Conservation (phyloP, 164 flowering plant species). For the Vitis cinerea region DNA sequence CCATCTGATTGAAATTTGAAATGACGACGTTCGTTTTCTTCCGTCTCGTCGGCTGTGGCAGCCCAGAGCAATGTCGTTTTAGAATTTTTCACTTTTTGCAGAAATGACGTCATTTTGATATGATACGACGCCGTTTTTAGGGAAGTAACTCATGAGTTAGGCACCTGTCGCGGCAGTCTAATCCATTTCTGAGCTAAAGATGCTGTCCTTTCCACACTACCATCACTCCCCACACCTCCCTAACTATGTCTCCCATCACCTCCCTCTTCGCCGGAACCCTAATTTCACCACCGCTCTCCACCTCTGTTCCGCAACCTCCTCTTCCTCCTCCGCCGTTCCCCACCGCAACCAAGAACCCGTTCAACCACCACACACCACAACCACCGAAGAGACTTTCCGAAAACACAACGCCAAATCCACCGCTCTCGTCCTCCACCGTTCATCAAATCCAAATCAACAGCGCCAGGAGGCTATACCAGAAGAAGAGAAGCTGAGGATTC, state of each 20-base stretch:
- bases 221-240: conserved; percentile 18
- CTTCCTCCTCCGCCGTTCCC: conserved; percentile 16
- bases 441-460: conserved; percentile 3
- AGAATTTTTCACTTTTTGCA: too few relatives aligned
- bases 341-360: conserved; percentile 3
- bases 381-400: conserved; percentile 23
- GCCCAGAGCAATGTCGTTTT: too few relatives aligned
- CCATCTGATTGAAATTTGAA: too few relatives aligned
- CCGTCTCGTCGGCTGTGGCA: too few relatives aligned
- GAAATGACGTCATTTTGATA: too few relatives aligned
- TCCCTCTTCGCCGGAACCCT: conserved; percentile 14
- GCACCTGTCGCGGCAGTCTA: background rate
- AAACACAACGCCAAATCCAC: conserved; percentile 68
- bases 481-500: conserved; percentile 34
- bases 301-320: conserved; percentile 10
- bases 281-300: conserved; percentile 6
- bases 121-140: too few relatives aligned
- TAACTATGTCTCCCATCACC: conserved; percentile 9
- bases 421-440: conserved; percentile 37
- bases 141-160: too few relatives aligned
- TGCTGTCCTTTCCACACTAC: conserved; percentile 20
- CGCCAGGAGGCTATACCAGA: background rate
- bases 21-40: too few relatives aligned
- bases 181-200: conserved; percentile 4
- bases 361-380: conserved; percentile 3